Conservation (phyloP, 2,329 filamentous ascomycete genomes). For the Xylariaceae sp. region DNA sequence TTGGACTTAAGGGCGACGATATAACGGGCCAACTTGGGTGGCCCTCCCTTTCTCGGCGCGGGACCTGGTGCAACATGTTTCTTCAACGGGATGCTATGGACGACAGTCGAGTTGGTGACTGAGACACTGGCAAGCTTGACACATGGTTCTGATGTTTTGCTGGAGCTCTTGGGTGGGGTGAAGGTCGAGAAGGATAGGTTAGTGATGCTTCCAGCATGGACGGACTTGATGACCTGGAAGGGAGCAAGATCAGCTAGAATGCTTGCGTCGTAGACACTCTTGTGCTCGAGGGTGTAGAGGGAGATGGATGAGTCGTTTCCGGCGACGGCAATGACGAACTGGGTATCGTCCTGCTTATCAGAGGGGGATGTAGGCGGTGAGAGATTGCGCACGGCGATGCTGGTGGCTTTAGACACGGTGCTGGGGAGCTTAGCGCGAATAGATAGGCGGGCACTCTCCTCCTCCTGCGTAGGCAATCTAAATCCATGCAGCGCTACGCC, state of each 20-base stretch:
- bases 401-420: slow-evolving; percentile 69
- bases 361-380: slow-evolving; percentile 48
- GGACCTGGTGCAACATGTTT: slow-evolving; percentile 36
- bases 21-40: slow-evolving; percentile 59
- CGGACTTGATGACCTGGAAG: slow-evolving; percentile 49
- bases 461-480: slow-evolving; percentile 43
- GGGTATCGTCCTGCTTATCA: slow-evolving; percentile 57
- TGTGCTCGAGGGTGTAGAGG: slow-evolving; percentile 73
- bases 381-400: slow-evolving; percentile 72
- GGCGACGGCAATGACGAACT: slow-evolving; percentile 77
- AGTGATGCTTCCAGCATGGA: slow-evolving; percentile 57
- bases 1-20: slow-evolving; percentile 60
- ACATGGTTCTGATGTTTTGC: slow-evolving; percentile 49
- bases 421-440: slow-evolving; percentile 57
- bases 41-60: slow-evolving; percentile 33
- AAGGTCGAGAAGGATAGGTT: slow-evolving; percentile 57
- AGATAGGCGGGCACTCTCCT: slow-evolving; percentile 45
- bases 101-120: slow-evolving; percentile 72
- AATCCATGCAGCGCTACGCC: slow-evolving; percentile 56
- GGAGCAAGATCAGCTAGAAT: slow-evolving; percentile 50
- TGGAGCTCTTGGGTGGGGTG: slow-evolving; percentile 47
- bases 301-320: slow-evolving; percentile 76
- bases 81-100: slow-evolving; percentile 72
- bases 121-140: slow-evolving; percentile 79
- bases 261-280: slow-evolving; percentile 41